A percentile compares a stretch with the other conserved stretches of the same genome.
Evolutionary conservation across 176 grass and related monocot species (phyloP).

Genomic region (Oryza australiensis): DNA sequence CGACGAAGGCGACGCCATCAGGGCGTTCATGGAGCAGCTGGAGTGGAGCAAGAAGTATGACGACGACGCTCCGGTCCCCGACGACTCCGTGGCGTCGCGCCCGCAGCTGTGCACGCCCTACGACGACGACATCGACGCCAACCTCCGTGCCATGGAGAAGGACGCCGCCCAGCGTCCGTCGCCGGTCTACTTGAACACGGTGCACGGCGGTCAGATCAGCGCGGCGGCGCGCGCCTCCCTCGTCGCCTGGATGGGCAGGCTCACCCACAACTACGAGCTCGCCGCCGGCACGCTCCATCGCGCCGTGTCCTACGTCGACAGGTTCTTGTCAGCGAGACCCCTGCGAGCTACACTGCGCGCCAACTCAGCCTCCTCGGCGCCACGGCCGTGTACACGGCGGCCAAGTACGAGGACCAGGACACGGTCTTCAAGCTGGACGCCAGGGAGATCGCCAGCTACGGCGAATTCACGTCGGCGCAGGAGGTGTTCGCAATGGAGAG

Average conservation of each 20-base stretch:
- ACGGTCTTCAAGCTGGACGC: not conserved
- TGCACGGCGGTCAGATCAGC: not conserved
- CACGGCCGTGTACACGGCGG: not conserved
- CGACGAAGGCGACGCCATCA: not conserved
- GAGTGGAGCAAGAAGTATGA: not conserved
- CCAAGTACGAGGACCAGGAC: not conserved
- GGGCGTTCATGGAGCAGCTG: not conserved
- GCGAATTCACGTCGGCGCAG: not conserved
- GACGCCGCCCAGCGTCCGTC: not conserved
- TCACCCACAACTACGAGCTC: not conserved
- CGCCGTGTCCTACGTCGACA: conserved; percentile 26
- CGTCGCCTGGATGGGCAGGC: not conserved
- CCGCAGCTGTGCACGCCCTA: not conserved
- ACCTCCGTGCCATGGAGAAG: not conserved
- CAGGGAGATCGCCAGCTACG: not conserved
- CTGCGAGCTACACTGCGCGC: not conserved
- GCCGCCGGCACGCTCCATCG: conserved; percentile 19
- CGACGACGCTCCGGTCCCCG: not conserved
- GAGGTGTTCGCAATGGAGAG: not conserved
- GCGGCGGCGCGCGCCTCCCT: not conserved
- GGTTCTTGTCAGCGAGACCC: not conserved
- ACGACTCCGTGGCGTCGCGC: not conserved
- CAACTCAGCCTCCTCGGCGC: not conserved
- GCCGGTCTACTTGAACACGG: not conserved
- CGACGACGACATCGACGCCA: not conserved